Conservation (phyloP, 2,329 filamentous ascomycete species). For the Hypoxylon sp. region DNA sequence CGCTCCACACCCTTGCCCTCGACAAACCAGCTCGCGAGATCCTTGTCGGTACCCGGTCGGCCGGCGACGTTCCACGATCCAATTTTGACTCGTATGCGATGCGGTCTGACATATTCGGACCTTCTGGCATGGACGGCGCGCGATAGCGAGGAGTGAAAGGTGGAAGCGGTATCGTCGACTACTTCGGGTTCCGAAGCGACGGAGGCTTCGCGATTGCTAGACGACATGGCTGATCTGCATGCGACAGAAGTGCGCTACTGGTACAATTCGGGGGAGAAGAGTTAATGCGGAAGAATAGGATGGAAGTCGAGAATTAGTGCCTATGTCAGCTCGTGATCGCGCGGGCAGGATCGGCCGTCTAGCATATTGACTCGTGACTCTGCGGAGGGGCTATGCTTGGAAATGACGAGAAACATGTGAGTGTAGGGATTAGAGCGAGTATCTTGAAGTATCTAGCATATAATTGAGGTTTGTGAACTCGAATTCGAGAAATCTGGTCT, state of each 20-base stretch:
- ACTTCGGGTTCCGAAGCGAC: slow-evolving; percentile 52
- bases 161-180: slow-evolving; percentile 54
- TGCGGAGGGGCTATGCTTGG: slow-evolving; percentile 24
- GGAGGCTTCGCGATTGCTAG: slow-evolving; percentile 41
- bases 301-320: neutral
- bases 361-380: slow-evolving; percentile 33
- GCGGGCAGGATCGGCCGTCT: slow-evolving; percentile 14
- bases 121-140: slow-evolving; percentile 74
- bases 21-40: slow-evolving; percentile 89
- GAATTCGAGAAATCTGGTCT: neutral
- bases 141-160: slow-evolving; percentile 67
- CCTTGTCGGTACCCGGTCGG: slow-evolving; percentile 83
- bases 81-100: slow-evolving; percentile 83
- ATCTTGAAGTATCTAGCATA: neutral
- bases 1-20: slow-evolving; percentile 75
- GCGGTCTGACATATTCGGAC: slow-evolving; percentile 79
- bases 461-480: neutral
- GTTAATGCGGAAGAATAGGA: neutral
- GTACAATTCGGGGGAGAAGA: neutral
- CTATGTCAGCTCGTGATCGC: slow-evolving; percentile 34
- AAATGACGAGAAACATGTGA: slow-evolving; percentile 13
- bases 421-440: neutral
- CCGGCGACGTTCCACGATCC: slow-evolving; percentile 96
- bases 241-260: neutral
- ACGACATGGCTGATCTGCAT: slow-evolving; percentile 37